Base-by-base conservation (phyloP, 352 stramenopile genomes). In the Globisporangium uncinulatum region DNA sequence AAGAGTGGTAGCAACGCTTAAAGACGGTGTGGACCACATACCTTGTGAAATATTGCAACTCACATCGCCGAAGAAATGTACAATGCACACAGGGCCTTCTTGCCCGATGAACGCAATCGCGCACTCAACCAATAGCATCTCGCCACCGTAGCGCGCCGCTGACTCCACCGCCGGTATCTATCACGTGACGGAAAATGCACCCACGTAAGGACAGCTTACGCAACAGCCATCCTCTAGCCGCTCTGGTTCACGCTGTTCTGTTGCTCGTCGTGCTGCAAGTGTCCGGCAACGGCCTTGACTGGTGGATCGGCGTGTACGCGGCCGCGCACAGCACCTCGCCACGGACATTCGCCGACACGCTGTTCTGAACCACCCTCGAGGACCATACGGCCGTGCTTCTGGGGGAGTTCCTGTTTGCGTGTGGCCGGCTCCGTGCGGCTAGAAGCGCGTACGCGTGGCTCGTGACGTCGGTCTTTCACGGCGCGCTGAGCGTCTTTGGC, bases 381-480 rank as follows among this genome's bases (percentile, higher is more conserved):
- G 92, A 95, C 49, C 84, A 79, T 37, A n/a, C 73, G 9, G 65
- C 75, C 0, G 82, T 91, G 9, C 76, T 92, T 36, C 65, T 81
- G n/a, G 85, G 88, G 20, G 88, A 86, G 3, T 89, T 96, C 64
- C 53, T 95, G 24, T 96, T 97, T 55, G 87, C 88, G 0, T 86
- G 74, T 19, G 88, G 84, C 7, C 85, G 86, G 3, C 61, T 96
- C 14, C 68, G 69, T 10, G 89, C 89, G 7, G 85, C 89, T 9
- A 75, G 68, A 14, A 39, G 58, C 0, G 76, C 90, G 13, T 95
- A 97, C 46, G 48, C 42, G 0, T 59, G 68, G 11, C 66, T 96
- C 11, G 65, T 86, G 2, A 55, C 20, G 1, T 76, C 61, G 7
- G 65, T 95, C 8, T 89, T 93, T 44, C 47, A 59, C 15, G 69